Base-by-base conservation (phyloP, 2,329 filamentous ascomycete species). In the Ceratocystis harringtonii region DNA sequence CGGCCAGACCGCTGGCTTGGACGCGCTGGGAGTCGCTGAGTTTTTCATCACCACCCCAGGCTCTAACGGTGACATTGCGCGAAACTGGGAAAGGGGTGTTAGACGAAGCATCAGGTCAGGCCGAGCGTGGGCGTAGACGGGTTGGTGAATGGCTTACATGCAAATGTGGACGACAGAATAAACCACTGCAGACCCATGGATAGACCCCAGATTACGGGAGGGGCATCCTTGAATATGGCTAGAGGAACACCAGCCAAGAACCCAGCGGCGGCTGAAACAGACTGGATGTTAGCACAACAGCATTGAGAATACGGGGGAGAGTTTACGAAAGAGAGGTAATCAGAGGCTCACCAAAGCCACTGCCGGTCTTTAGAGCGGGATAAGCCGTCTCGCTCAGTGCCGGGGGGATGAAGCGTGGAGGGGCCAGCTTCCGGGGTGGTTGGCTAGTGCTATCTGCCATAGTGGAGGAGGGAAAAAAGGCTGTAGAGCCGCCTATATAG, bases 121-220 rank as follows among this genome's bases (percentile, higher is more conserved):
- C 5, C 17, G 15, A 22, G 36, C 4, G 25, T 4, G 25, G 22
- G 36, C 6, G 41, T 12, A 30, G 6, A 12, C 6, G 15, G 19
- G 8, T 30, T 32, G 19, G 48, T n/a, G 17, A 32, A 55, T 25
- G 67, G 75, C 83, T 71, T 78, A 85, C 87, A 86, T 80, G 63
- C 30, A 58, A 67, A 67, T 45, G 62, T 61, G 8, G 66, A 36
- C 6, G 62, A 62, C 5, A 95, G 80, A 52, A 83, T 80, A 74
- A 90, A 90, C 83, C 89, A 96, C 76, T 95, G 90, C 50, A 89
- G 78, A 19, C 89, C 88, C 25, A 87, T 85, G 45, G 86, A 81
- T 12, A 87, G 70, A 0, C 89, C 86, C 75, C 90, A 92, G 5
- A 92, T 75, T 1, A 84, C 80, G 3, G 89, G 86, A 15, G 81